These are phyloP conservation scores for Vitis hybrid DNA, from an alignment of 177 flowering plant species.

Conservation along the genomic window DNA sequence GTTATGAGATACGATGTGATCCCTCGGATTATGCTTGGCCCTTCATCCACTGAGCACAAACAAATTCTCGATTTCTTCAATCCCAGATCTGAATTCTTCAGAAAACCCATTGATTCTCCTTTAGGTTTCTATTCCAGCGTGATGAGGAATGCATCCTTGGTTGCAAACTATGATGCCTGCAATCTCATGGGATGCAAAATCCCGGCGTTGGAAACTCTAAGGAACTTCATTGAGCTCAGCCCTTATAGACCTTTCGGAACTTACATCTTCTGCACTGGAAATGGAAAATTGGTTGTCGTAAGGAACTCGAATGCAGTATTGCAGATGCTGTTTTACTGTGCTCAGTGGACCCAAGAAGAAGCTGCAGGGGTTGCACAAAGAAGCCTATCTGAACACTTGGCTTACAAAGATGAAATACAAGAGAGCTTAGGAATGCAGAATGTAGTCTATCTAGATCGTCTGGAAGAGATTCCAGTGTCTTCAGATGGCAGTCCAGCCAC, in stretches of 20 bases:
- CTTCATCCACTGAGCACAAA: constrained; percentile 34
- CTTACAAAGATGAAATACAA: too few species aligned
- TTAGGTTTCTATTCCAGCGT: constrained; percentile 32
- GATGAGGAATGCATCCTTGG: constrained; percentile 46
- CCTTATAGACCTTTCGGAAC: constrained; percentile 31
- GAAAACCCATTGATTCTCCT: background rate
- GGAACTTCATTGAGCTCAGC: constrained; percentile 1
- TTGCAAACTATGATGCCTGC: constrained; percentile 61
- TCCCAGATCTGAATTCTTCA: constrained; percentile 20
- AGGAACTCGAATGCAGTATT: too few species aligned
- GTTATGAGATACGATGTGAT: constrained; percentile 59
- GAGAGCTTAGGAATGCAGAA: too few species aligned
- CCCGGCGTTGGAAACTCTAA: constrained; percentile 43
- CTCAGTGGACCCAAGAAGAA: too few species aligned
- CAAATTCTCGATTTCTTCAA: constrained; percentile 33
- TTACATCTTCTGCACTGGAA: constrained; percentile 59
- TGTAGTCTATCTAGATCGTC: too few species aligned
- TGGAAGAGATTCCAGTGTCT: constrained; percentile 54
- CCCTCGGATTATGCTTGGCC: constrained; percentile 64
- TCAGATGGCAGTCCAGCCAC: constrained; percentile 16
- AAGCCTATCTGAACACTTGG: too few species aligned
- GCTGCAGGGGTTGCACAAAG: too few species aligned
- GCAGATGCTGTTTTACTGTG: too few species aligned
- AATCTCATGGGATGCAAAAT: constrained; percentile 59
- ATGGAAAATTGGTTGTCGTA: too few species aligned